These are phyloP conservation scores for Dictyostelium gargantuum DNA, from an alignment of 208 protist species.

Conservation along the genomic window DNA sequence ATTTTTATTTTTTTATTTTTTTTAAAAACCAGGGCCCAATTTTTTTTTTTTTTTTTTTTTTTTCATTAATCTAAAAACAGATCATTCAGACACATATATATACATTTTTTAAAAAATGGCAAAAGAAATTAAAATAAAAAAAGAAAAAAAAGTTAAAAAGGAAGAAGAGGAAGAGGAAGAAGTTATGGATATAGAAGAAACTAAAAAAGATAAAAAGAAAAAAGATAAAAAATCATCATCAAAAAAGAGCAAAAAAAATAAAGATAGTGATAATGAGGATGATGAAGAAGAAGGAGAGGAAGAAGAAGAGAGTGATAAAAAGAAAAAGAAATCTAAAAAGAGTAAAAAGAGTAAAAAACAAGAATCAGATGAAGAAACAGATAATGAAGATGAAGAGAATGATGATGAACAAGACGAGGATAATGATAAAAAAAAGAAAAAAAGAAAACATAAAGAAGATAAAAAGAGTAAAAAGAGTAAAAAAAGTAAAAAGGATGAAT, in stretches of 20 bases:
- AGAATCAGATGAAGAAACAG: background rate
- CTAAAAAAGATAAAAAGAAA: background rate
- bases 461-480: background rate
- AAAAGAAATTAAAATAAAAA: background rate
- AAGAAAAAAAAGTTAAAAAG: slow-evolving; percentile 22
- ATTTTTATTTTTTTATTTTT: too few species aligned
- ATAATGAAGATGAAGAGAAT: background rate
- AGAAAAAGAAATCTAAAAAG: background rate
- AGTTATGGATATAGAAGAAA: background rate
- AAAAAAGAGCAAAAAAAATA: background rate
- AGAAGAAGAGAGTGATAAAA: background rate
- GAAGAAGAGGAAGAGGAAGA: background rate
- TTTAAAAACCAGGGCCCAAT: too few species aligned
- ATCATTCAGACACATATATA: too few species aligned
- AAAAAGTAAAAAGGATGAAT: background rate
- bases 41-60: too few species aligned
- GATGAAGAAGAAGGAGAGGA: background rate
- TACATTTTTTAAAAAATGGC: background rate
- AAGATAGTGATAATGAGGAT: background rate
- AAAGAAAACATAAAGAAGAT: background rate
- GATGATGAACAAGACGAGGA: background rate
- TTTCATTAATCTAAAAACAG: too few species aligned
- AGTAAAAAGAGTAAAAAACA: slow-evolving; percentile 3
- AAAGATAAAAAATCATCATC: background rate
- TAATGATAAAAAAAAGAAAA: background rate